A percentile compares a stretch with the other conserved stretches of the same genome.
phyloP scores from a whole-genome alignment of 2,329 filamentous ascomycete genomes.

The Hypoxylon sp. region DNA sequence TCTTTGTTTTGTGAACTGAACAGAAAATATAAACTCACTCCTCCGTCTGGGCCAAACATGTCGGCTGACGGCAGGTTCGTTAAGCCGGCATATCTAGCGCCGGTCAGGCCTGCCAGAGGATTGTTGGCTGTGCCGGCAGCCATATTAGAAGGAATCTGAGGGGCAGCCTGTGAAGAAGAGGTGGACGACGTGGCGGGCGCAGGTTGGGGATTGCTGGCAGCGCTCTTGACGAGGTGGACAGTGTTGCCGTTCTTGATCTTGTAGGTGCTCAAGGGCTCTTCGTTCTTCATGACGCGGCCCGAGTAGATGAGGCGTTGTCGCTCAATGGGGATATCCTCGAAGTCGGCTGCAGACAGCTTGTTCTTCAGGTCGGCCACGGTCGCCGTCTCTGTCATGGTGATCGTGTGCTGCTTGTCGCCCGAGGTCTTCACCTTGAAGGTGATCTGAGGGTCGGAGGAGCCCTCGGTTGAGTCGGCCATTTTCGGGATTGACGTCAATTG shows the following conservation, averaged over 20 bases:
- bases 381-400: slow-evolving; percentile 80
- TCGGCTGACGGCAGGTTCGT: slow-evolving; percentile 86
- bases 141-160: slow-evolving; percentile 77
- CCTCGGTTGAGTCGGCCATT: slow-evolving; percentile 72
- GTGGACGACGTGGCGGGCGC: slow-evolving; percentile 53
- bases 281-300: slow-evolving; percentile 94
- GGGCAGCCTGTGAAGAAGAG: slow-evolving; percentile 55
- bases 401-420: slow-evolving; percentile 82
- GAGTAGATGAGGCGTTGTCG: slow-evolving; percentile 97
- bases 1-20: neutral
- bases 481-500: slow-evolving; percentile 23
- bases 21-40: slow-evolving; percentile 66
- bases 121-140: slow-evolving; percentile 86
- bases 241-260: slow-evolving; percentile 98
- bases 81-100: slow-evolving; percentile 91
- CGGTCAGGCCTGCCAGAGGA: slow-evolving; percentile 87
- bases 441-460: slow-evolving; percentile 74
- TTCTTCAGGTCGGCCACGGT: slow-evolving; percentile 87
- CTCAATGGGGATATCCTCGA: slow-evolving; percentile 85
- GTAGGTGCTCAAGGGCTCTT: slow-evolving; percentile 82
- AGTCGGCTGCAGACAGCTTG: slow-evolving; percentile 82
- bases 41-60: slow-evolving; percentile 92
- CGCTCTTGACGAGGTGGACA: slow-evolving; percentile 95
- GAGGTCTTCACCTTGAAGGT: slow-evolving; percentile 99
- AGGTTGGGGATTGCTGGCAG: slow-evolving; percentile 78